Evolutionary conservation across 208 protist genomes (phyloP), one percentile per base, ranked within the genome.

Genomic region (Leishmania gerbilli): DNA sequence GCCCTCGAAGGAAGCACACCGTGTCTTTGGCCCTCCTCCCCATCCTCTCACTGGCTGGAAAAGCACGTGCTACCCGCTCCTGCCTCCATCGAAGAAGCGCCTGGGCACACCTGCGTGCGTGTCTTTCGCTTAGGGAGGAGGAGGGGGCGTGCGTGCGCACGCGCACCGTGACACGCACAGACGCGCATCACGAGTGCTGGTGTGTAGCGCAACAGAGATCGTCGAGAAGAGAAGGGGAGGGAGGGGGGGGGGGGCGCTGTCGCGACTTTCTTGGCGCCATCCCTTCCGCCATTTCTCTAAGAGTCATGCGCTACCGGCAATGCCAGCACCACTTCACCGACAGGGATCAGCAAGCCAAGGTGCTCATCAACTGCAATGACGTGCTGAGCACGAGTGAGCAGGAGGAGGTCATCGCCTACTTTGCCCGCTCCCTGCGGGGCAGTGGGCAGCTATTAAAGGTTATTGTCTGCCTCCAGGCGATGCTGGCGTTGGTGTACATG

Each of bases 321-420:
- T 7, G 71, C 19, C 90, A 93, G 62, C 55, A 79, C 17, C 72
- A 49, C 19, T 42, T 79, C 45, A 86, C 65, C 2, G 49, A 37
- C 40, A 75, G 83, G 45, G 84, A 88, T 51, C 76, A 86, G 77
- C 81, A 76, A 21, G 81, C 82, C 13, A 83, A 79, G 31, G 51
- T 64, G 13, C 84, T 94, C 11, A 87, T 95, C 65, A 76, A 87
- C 9, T 80, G 67, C 37, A 71, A 91, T 34, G 90, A 95, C 47
- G 77, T 87, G 19, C 86, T 97, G 34, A 93, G 87, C 83, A 92
- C 88, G 1, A 58, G 71, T 3, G 93, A 97, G 84, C 93, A 97
- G 71, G 87, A 92, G 42, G 87, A 92, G 47, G 88, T 97, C 13
- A 79, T 97, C 21, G 78, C 79, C 17, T 92, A 95, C 87, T 88